phyloP scores from a whole-genome alignment of 306 rosid genomes.

The Casuarina glauca region DNA sequence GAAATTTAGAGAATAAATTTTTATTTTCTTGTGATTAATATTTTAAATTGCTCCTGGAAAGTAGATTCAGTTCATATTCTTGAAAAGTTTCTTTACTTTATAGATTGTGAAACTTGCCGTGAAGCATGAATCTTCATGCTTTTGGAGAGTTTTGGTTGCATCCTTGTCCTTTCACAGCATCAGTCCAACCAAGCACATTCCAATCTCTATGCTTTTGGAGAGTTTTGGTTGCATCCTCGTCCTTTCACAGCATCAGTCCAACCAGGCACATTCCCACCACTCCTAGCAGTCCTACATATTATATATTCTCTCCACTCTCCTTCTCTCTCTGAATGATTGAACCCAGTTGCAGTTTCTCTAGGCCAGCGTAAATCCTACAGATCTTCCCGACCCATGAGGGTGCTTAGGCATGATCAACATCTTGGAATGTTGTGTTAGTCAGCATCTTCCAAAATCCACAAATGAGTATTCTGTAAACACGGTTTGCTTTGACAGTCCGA shows the following conservation, averaged over 20 bases:
- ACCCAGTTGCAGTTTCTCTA: conserved; percentile 21
- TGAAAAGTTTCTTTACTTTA: too few species aligned
- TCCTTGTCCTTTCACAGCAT: neutral
- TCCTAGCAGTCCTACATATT: neutral
- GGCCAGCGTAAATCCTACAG: neutral
- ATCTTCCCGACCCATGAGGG: conserved; percentile 15
- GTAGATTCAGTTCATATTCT: too few species aligned
- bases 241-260: neutral
- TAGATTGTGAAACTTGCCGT: too few species aligned
- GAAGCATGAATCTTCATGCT: neutral
- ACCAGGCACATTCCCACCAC: conserved; percentile 9
- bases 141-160: neutral
- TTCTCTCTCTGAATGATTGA: conserved; percentile 29
- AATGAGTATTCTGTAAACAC: neutral
- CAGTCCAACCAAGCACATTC: conserved; percentile 7
- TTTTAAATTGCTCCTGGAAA: too few species aligned
- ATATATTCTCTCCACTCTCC: neutral
- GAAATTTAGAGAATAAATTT: too few species aligned
- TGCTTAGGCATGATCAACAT: conserved; percentile 22
- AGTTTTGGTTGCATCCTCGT: neutral
- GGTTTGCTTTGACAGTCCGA: neutral
- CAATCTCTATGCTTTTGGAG: neutral
- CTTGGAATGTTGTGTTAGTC: neutral
- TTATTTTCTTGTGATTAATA: too few species aligned
- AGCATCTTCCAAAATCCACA: conserved; percentile 12